Conservation (phyloP, 495 filamentous ascomycete species). For the Aspergillus mulundensis region DNA sequence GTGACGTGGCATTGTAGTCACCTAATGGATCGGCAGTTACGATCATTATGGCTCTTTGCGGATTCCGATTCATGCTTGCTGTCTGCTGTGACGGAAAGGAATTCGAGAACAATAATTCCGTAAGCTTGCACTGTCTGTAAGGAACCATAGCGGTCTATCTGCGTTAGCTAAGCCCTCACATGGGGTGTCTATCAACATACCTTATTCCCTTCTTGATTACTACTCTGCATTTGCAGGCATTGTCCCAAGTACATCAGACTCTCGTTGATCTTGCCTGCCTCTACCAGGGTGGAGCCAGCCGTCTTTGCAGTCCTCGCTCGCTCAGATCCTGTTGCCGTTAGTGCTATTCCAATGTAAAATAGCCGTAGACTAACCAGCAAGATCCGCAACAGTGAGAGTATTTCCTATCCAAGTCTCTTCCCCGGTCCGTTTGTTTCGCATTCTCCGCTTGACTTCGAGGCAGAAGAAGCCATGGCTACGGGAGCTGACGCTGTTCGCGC, state of each 20-base stretch:
- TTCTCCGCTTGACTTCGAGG: conserved; percentile 85
- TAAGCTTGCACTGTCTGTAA: conserved; percentile 94
- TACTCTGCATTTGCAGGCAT: conserved; percentile 93
- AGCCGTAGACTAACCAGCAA: conserved; percentile 60
- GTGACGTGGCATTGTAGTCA: conserved; percentile 93
- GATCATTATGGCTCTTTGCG: conserved; percentile 91
- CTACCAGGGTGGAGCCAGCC: conserved; percentile 82
- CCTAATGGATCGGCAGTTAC: conserved; percentile 92
- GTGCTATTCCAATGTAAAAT: not conserved
- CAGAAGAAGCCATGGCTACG: conserved; percentile 96
- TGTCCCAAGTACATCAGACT: conserved; percentile 97
- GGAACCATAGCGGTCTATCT: conserved; percentile 69
- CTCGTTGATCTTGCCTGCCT: conserved; percentile 97
- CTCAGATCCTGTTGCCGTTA: conserved; percentile 63
- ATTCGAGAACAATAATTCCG: conserved; percentile 93
- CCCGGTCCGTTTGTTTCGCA: conserved; percentile 46
- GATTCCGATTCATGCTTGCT: conserved; percentile 48
- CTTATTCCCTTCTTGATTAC: conserved; percentile 68
- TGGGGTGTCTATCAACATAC: conserved; percentile 38
- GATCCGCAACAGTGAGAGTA: conserved; percentile 83
- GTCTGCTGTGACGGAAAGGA: conserved; percentile 71
- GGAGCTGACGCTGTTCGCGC: conserved; percentile 82
- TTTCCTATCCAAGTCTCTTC: conserved; percentile 69
- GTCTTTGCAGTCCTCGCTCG: conserved; percentile 91
- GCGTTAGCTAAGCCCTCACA: conserved; percentile 2